Percentiles rank a stretch among this genome's conserved stretches.
Evolutionary conservation across 305 asterid species (phyloP).

Genomic region (Fraxinus paxiana): DNA sequence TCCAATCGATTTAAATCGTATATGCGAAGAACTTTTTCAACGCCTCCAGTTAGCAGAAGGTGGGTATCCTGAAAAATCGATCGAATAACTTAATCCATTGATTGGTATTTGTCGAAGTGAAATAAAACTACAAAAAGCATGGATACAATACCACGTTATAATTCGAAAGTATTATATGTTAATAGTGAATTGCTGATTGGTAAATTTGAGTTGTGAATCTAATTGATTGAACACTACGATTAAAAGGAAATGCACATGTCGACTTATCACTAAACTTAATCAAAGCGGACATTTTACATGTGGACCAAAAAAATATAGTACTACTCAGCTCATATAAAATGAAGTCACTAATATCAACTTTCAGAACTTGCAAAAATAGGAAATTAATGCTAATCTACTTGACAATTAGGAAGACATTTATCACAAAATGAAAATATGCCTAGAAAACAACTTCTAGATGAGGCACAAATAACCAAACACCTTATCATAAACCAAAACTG

Average conservation of each 20-base stretch:
- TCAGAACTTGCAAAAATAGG: neutral
- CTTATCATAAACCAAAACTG: neutral
- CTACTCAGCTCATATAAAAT: neutral
- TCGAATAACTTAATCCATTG: slow-evolving; percentile 18
- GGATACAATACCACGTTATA: neutral
- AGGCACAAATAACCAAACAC: neutral
- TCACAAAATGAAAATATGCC: neutral
- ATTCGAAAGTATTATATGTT: neutral
- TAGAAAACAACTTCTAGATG: neutral
- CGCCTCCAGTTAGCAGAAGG: slow-evolving; percentile 76
- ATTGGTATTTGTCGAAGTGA: neutral
- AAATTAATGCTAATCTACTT: neutral
- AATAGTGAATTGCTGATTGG: neutral
- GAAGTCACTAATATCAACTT: neutral
- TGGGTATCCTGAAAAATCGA: slow-evolving; percentile 58
- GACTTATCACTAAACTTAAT: neutral
- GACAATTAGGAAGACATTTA: neutral
- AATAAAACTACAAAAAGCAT: neutral
- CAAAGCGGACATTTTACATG: neutral
- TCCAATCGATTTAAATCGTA: slow-evolving; percentile 75
- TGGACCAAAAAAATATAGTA: neutral
- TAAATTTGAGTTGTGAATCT: neutral
- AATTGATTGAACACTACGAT: neutral
- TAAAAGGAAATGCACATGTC: neutral
- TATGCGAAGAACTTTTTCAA: slow-evolving; percentile 76